Evolutionary conservation across 805 yeast genomes (phyloP).

Genomic region (Starmerella bacillaris): DNA sequence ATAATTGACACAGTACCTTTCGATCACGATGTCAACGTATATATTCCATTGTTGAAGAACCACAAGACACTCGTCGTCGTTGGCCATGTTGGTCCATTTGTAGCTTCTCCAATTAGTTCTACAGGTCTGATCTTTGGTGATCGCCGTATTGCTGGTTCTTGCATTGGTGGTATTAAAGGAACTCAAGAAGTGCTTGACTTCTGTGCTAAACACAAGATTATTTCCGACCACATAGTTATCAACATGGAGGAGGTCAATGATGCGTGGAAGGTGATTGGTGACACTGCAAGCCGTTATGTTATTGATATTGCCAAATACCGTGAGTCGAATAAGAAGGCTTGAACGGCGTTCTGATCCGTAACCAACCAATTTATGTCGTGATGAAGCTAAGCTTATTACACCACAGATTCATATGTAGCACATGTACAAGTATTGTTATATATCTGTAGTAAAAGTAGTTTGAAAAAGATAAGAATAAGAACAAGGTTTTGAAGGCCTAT

Average conservation of each 20-base stretch:
- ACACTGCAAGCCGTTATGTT: constrained; percentile 13
- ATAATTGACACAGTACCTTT: constrained; percentile 36
- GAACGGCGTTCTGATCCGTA: too few species aligned
- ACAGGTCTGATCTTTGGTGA: constrained; percentile 30
- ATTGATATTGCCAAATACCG: constrained; percentile 7
- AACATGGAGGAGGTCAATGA: constrained; percentile 25
- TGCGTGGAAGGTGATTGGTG: constrained; percentile 11
- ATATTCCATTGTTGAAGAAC: constrained; percentile 36
- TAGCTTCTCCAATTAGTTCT: constrained; percentile 29
- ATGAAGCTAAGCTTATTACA: too few species aligned
- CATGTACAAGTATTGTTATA: too few species aligned
- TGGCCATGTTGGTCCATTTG: constrained; percentile 39
- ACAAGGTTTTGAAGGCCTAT: too few species aligned
- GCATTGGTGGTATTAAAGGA: constrained; percentile 45
- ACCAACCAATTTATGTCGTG: too few species aligned
- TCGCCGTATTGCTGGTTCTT: constrained; percentile 27
- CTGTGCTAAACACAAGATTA: constrained; percentile 40
- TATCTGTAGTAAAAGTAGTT: too few species aligned
- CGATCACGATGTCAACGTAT: constrained; percentile 32
- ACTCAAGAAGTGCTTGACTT: constrained; percentile 47
- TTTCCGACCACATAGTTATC: constrained; percentile 45
- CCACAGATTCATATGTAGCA: too few species aligned
- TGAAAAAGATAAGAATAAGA: too few species aligned
- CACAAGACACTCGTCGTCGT: constrained; percentile 43
- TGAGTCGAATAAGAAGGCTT: neutral